Conservation (phyloP, 495 filamentous ascomycete genomes). For the Chaetomidium leptoderma region DNA sequence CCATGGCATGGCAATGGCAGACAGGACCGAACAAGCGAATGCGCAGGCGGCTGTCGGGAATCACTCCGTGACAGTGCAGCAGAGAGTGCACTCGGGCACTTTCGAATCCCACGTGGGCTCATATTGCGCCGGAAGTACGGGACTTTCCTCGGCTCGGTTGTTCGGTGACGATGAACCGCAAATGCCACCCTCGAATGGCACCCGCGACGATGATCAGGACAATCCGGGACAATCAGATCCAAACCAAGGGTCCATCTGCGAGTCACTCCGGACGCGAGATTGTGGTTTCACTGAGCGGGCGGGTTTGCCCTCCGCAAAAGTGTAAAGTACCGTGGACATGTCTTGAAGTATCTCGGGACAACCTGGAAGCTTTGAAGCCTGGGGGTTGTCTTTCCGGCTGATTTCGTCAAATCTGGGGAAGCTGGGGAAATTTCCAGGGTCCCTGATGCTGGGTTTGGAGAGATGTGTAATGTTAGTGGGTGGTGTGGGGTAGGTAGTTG, state of each 20-base stretch:
- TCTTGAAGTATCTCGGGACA: constrained; percentile 3
- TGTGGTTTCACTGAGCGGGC: not conserved
- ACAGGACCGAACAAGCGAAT: constrained; percentile 3
- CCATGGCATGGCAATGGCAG: not conserved
- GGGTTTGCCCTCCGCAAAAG: not conserved
- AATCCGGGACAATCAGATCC: not conserved
- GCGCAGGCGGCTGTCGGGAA: not conserved
- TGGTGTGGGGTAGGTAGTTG: not conserved
- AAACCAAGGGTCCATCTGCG: not conserved
- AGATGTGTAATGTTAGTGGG: not conserved
- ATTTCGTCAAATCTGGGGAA: not conserved
- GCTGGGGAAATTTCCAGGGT: not conserved
- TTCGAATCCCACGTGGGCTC: constrained; percentile 13
- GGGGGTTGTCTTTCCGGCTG: not conserved
- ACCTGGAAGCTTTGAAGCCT: not conserved
- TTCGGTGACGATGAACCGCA: not conserved
- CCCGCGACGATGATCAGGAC: not conserved
- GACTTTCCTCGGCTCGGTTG: constrained; percentile 4
- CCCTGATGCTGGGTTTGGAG: not conserved
- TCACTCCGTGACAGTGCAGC: not conserved
- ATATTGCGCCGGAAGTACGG: constrained; percentile 13
- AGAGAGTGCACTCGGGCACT: not conserved
- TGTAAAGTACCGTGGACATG: constrained; percentile 2
- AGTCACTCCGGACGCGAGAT: not conserved
- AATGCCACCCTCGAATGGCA: not conserved